These are phyloP conservation scores for Danielozyma ontarioensis DNA, from an alignment of 805 yeast genomes.

Conservation along the genomic window DNA sequence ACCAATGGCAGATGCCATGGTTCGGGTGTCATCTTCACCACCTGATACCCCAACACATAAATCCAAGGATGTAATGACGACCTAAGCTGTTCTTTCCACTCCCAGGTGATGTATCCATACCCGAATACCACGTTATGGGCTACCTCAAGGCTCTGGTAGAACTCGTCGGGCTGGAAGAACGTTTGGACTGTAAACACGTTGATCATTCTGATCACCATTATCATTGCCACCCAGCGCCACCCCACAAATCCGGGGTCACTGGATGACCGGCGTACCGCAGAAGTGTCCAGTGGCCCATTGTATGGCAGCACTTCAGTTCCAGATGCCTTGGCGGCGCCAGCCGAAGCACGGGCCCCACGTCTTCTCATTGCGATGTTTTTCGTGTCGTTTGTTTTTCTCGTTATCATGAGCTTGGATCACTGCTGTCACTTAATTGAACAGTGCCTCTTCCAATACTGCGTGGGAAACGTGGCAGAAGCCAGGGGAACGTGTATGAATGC, in stretches of 20 bases:
- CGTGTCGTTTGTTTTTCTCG: no score
- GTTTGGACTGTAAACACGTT: slow-evolving; percentile 65
- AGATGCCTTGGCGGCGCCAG: not conserved
- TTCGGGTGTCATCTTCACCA: slow-evolving; percentile 17
- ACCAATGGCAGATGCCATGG: slow-evolving; percentile 34
- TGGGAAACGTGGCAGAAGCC: slow-evolving; percentile 12
- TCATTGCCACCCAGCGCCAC: no score
- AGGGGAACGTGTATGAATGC: slow-evolving; percentile 15
- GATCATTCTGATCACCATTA: slow-evolving; percentile 42
- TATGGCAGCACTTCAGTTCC: not conserved
- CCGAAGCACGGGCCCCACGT: not conserved
- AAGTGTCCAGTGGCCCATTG: not conserved
- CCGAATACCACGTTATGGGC: slow-evolving; percentile 75
- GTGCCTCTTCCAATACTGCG: slow-evolving; percentile 9
- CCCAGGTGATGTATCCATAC: slow-evolving; percentile 90
- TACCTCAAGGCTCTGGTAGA: slow-evolving; percentile 88
- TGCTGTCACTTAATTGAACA: slow-evolving; percentile 10
- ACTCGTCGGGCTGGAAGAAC: slow-evolving; percentile 95
- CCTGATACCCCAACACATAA: slow-evolving; percentile 43
- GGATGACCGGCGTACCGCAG: not conserved
- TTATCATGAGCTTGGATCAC: not conserved
- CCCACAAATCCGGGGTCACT: not conserved
- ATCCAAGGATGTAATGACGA: slow-evolving; percentile 77
- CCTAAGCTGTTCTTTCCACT: slow-evolving; percentile 74
- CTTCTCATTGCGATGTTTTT: not conserved